Evolutionary conservation across 106 monocot species (phyloP).

Genomic region (Apostasia shenzhenica): DNA sequence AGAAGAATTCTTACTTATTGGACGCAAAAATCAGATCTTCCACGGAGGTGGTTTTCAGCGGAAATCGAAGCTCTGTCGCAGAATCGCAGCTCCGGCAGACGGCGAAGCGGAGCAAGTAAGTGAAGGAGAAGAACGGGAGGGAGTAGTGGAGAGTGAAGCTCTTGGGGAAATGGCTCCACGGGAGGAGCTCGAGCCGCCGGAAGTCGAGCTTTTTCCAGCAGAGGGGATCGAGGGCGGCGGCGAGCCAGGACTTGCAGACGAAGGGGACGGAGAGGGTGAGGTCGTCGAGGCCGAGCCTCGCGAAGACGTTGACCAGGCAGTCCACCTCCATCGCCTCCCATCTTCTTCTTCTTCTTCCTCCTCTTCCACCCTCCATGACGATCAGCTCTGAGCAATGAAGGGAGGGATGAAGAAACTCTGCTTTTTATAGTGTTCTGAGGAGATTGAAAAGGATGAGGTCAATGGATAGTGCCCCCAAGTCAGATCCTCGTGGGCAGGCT

Average conservation of each 20-base stretch:
- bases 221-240: neutral
- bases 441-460: too few relatives aligned
- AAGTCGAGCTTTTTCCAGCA: conserved; percentile 15
- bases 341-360: neutral
- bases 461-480: too few relatives aligned
- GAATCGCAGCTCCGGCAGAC: neutral
- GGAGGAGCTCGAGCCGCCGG: conserved; percentile 6
- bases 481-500: too few relatives aligned
- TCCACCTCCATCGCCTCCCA: conserved; percentile 4
- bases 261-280: conserved; percentile 7
- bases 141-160: neutral
- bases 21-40: neutral
- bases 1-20: neutral
- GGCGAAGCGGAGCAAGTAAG: neutral
- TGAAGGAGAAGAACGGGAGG: conserved; percentile 8
- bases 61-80: neutral
- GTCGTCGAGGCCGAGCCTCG: conserved; percentile 3
- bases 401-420: too few relatives aligned
- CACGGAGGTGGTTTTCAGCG: neutral
- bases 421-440: too few relatives aligned
- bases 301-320: conserved; percentile 2
- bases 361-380: too few relatives aligned
- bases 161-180: conserved; percentile 7
- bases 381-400: too few relatives aligned
- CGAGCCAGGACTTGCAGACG: conserved; percentile 5